Base-by-base conservation (phyloP, 2,329 filamentous ascomycete species). In the Fusarium sp. region DNA sequence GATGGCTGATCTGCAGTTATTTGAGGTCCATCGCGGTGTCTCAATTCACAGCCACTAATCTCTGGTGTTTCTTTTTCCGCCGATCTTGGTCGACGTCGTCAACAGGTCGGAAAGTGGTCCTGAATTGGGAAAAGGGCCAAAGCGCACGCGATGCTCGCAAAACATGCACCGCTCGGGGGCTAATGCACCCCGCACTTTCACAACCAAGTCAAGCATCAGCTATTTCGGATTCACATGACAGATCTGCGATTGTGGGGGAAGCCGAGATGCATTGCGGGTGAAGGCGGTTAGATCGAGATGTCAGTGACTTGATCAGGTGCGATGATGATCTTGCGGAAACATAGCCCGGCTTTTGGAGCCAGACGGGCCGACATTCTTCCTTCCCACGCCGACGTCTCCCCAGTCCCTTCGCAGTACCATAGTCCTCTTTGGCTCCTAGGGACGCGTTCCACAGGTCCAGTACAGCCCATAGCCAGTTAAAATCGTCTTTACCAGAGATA, bases 71-170 rank as follows among this genome's bases (percentile, higher is more conserved):
- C 32, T n/a, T 20, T 18, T 40, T 41, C 18, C 9, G 13, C 25
- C 16, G 48, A 51, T 51, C 49, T 11, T 53, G 49, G 49, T 53
- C 49, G 49, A 53, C 49, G 49, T 29, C 45, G 44, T 57, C 22
- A 13, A 12, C 25, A 66, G 13, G 55, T 71, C 69, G 69, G 69
- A 71, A 72, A 54, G 69, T 72, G 69, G 67, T 43, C 59, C 48
- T 58, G 20, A 27, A 63, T 67, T 56, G 16, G 69, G 69, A 70
- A 41, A 40, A 16, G 13, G 30, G 25, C 29, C 34, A 53, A 44
- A 41, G 49, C 34, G 43, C 25, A 41, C 24, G 60, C 51, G 27
- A 51, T 58, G 62, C 59, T 65, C 62, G 62, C 56, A 65, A 58
- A 55, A 41, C 56, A 65, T 65, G 38, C 49, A 30, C 3, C 5